Evolutionary conservation across 2,329 filamentous ascomycete species (phyloP).

Genomic region (Colletotrichum acutatum): DNA sequence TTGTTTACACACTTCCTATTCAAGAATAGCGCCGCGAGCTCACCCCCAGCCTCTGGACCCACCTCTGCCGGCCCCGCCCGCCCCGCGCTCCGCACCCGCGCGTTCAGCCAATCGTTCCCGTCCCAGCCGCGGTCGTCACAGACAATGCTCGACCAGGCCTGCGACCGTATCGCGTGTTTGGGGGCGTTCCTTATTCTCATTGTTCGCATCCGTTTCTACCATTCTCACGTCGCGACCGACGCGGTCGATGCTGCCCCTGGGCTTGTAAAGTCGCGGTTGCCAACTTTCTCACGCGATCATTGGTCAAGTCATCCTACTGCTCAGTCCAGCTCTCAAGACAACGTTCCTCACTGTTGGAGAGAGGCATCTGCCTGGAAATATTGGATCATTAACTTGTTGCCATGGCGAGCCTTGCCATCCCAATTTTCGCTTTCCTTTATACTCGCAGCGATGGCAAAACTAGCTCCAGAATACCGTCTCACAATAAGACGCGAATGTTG

Average conservation of each 20-base stretch:
- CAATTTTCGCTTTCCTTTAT: fast-evolving
- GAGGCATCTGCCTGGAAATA: neutral
- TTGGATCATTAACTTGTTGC: neutral
- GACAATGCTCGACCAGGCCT: constrained; percentile 5
- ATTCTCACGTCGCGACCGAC: neutral
- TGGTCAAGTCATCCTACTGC: no score
- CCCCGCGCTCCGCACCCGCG: constrained; percentile 8
- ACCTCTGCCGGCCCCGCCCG: constrained; percentile 12
- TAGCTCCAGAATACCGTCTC: neutral
- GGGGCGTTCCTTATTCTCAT: neutral
- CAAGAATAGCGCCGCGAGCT: constrained; percentile 41
- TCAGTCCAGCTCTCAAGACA: neutral
- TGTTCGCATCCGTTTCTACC: neutral
- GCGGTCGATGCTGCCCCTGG: neutral
- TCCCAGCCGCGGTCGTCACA: constrained; percentile 16
- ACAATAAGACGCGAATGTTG: neutral
- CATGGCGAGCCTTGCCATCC: no score
- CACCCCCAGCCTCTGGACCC: neutral
- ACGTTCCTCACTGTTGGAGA: neutral
- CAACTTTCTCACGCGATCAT: constrained; percentile 1
- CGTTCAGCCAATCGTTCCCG: constrained; percentile 24
- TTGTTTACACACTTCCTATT: constrained; percentile 61
- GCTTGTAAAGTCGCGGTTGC: neutral
- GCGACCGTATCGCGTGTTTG: neutral
- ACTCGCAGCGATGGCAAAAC: neutral